phyloP scores from a whole-genome alignment of 176 grass and related monocot species.

The Poa pratensis region DNA sequence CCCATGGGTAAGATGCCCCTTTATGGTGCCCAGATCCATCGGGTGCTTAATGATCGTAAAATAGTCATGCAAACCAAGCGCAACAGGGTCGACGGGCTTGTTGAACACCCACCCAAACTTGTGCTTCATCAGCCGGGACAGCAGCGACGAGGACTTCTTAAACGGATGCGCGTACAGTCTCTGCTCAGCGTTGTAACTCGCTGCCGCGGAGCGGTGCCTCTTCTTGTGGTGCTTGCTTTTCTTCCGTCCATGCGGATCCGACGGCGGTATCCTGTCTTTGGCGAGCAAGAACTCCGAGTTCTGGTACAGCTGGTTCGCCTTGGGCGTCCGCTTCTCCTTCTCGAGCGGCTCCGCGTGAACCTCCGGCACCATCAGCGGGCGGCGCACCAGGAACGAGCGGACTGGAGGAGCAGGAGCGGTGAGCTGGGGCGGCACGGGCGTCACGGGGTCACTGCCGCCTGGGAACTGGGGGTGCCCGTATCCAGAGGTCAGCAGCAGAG shows the following conservation, averaged over 20 bases:
- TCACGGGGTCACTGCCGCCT: constrained; percentile 44
- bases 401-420: constrained; percentile 21
- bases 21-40: constrained; percentile 96
- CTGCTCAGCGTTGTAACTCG: constrained; percentile 49
- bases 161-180: constrained; percentile 66
- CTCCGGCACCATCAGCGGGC: constrained; percentile 57
- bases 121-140: constrained; percentile 88
- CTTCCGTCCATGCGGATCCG: constrained; percentile 65
- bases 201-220: constrained; percentile 42
- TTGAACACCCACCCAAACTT: constrained; percentile 93
- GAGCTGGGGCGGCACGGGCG: constrained; percentile 28
- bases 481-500: constrained; percentile 25
- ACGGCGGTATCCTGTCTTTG: constrained; percentile 75
- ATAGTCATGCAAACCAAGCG: constrained; percentile 87
- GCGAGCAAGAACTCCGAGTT: constrained; percentile 86
- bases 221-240: constrained; percentile 73
- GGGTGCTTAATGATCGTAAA: constrained; percentile 76
- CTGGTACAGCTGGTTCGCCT: constrained; percentile 76
- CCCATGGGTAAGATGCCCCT: constrained; percentile 59
- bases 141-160: constrained; percentile 70
- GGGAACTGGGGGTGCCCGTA: constrained; percentile 64
- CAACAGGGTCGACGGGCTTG: constrained; percentile 74
- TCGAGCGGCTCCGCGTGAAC: constrained; percentile 62
- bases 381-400: constrained; percentile 12
- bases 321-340: constrained; percentile 89